Base-by-base conservation (phyloP, 1,284 basidiomycete genomes). In the Tremellales sp. region DNA sequence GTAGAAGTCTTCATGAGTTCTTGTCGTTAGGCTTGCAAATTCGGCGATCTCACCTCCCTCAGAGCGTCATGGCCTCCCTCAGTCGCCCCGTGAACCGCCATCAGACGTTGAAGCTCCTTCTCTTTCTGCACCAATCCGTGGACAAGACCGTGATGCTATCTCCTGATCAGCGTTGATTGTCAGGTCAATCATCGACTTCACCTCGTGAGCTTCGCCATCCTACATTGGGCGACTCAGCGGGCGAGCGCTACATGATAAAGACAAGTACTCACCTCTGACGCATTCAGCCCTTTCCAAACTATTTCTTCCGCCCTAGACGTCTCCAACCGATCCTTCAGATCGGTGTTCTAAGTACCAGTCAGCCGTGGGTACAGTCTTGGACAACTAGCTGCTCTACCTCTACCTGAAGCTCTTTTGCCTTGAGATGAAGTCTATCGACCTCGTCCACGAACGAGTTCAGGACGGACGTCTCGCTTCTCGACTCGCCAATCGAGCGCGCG, bases 101-200 rank as follows among this genome's bases (percentile, higher is more conserved):
- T 83, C 5, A 93, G 76, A 48, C 84, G 81, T 6, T 81, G 66
- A 2, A 88, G 86, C 65, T 90, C 81, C 63, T 86, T 89, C 72
- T 93, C 89, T 66, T 90, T 91, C 61, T 83, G 79, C 3, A 86
- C 79, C 6, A 93, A 74, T 7, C 86, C 81, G 61, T 89, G 86
- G 10, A 91, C 81, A n/a, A 92, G 66, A 2, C 85, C 86, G 54
- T 83, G 79, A 50, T 24, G n/a, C n/a, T n/a, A n/a, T n/a, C n/a
- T n/a, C n/a, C n/a, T n/a, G n/a, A n/a, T n/a, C n/a, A n/a, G n/a
- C n/a, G n/a, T n/a, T n/a, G n/a, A n/a, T n/a, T n/a, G n/a, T n/a
- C n/a, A n/a, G n/a, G n/a, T n/a, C n/a, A n/a, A n/a, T n/a, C n/a
- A n/a, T n/a, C n/a, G n/a, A n/a, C n/a, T n/a, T n/a, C n/a, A n/a